phyloP scores from a whole-genome alignment of 257 asterid genomes.

The Gentiana dahurica region DNA sequence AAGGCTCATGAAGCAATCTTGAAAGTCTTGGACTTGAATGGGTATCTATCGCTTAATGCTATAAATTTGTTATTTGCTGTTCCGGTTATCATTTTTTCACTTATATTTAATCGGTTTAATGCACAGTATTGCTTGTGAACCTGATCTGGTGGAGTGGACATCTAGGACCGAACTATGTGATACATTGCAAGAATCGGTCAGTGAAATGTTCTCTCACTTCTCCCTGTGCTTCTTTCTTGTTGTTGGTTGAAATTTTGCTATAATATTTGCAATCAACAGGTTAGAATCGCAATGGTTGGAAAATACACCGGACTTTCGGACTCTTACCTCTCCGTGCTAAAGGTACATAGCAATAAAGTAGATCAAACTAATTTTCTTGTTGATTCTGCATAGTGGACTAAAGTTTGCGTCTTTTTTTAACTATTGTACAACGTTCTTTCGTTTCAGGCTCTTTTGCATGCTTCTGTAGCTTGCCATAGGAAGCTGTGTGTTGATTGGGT shows the following conservation, averaged over 20 bases:
- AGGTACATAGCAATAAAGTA: conserved; percentile 12
- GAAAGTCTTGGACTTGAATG: conserved; percentile 57
- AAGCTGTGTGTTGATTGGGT: conserved; percentile 82
- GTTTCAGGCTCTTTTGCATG: conserved; percentile 94
- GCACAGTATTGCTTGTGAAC: conserved; percentile 48
- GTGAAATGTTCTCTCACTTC: conserved; percentile 9
- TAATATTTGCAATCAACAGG: conserved; percentile 19
- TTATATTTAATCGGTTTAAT: neutral
- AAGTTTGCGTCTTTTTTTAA: neutral
- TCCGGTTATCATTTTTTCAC: neutral
- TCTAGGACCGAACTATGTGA: conserved; percentile 67
- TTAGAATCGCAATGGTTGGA: conserved; percentile 43
- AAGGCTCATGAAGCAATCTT: conserved; percentile 89
- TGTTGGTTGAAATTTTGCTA: conserved; percentile 2
- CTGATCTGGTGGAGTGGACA: conserved; percentile 76
- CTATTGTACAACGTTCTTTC: conserved; percentile 1
- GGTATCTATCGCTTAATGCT: conserved; percentile 17
- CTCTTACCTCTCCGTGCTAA: conserved; percentile 41
- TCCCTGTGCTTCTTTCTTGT: neutral
- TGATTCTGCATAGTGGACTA: neutral
- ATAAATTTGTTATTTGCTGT: neutral
- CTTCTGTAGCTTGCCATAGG: conserved; percentile 67
- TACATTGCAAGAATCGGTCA: conserved; percentile 56
- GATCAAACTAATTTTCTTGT: neutral
- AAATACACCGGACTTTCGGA: conserved; percentile 38